Conservation (phyloP, 495 filamentous ascomycete species). For the Hamigera avellanea region DNA sequence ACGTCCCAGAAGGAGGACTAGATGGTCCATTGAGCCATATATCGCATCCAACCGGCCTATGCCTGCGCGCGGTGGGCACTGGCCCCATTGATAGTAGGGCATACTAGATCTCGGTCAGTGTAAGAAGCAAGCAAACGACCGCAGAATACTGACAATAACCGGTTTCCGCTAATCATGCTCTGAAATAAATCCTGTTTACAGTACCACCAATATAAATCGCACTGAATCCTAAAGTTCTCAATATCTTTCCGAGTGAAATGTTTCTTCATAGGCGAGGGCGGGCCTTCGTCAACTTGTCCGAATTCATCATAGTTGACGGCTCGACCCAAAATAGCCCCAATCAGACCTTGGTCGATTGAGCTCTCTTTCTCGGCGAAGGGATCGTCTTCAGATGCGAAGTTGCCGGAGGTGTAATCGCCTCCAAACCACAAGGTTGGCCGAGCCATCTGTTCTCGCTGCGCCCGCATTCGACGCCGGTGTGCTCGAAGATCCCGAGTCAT, state of each 20-base stretch:
- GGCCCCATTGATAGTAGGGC: conserved; percentile 66
- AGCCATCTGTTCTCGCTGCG: conserved; percentile 12
- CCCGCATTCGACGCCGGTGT: conserved; percentile 21
- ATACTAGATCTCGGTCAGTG: conserved; percentile 40
- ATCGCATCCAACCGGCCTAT: conserved; percentile 70
- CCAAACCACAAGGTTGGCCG: conserved; percentile 7
- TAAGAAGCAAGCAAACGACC: background rate
- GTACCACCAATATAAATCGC: conserved; percentile 96
- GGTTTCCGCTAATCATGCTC: conserved; percentile 76
- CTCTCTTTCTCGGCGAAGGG: conserved; percentile 33
- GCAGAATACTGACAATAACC: conserved; percentile 63
- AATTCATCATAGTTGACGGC: conserved; percentile 34
- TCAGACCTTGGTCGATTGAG: conserved; percentile 27
- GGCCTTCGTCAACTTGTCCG: conserved; percentile 25
- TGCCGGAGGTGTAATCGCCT: conserved; percentile 10
- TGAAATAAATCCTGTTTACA: conserved; percentile 87
- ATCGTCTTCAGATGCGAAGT: conserved; percentile 21
- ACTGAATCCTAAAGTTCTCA: conserved; percentile 65
- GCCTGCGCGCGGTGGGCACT: conserved; percentile 73
- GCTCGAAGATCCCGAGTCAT: conserved; percentile 61
- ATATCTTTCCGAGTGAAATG: conserved; percentile 59
- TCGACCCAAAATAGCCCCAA: conserved; percentile 34
- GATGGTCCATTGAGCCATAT: conserved; percentile 77
- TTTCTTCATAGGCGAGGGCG: conserved; percentile 9
- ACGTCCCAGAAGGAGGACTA: conserved; percentile 71